Evolutionary conservation across 1,284 basidiomycete species (phyloP).

Genomic region (Malassezia restricta): DNA sequence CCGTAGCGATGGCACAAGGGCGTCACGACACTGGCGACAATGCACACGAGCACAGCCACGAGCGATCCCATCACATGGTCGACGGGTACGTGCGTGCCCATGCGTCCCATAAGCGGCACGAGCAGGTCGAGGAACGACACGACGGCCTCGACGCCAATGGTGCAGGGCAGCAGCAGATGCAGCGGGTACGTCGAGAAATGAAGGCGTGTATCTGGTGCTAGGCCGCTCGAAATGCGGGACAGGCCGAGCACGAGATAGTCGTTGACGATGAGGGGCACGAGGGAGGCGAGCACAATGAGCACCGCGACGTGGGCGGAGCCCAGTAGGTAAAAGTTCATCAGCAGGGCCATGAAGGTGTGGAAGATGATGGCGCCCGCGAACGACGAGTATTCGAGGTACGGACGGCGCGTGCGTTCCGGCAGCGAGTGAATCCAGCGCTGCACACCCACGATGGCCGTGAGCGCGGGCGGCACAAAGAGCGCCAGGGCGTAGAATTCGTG

Average conservation of each 20-base stretch:
- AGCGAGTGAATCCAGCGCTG: slow-evolving; percentile 56
- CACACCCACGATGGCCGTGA: slow-evolving; percentile 54
- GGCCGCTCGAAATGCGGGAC: slow-evolving; percentile 22
- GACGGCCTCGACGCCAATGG: slow-evolving; percentile 60
- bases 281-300: slow-evolving; percentile 48
- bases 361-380: slow-evolving; percentile 26
- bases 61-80: slow-evolving; percentile 75
- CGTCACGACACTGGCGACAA: slow-evolving; percentile 54
- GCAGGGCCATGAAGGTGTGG: slow-evolving; percentile 24
- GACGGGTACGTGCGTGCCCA: slow-evolving; percentile 50
- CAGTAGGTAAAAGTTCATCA: slow-evolving; percentile 54
- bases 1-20: slow-evolving; percentile 65
- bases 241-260: slow-evolving; percentile 34
- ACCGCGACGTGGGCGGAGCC: slow-evolving; percentile 62
- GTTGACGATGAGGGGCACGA: slow-evolving; percentile 20
- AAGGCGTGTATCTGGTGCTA: slow-evolving; percentile 32
- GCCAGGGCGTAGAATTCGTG: slow-evolving; percentile 60
- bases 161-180: slow-evolving; percentile 51
- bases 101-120: slow-evolving; percentile 65
- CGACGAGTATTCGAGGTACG: slow-evolving; percentile 38
- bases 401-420: slow-evolving; percentile 47
- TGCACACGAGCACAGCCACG: slow-evolving; percentile 50
- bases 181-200: slow-evolving; percentile 27
- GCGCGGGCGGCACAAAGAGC: slow-evolving; percentile 64
- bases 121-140: slow-evolving; percentile 68